Conservation (phyloP, 2,329 filamentous ascomycete species). For the Microsporum audouinii region DNA sequence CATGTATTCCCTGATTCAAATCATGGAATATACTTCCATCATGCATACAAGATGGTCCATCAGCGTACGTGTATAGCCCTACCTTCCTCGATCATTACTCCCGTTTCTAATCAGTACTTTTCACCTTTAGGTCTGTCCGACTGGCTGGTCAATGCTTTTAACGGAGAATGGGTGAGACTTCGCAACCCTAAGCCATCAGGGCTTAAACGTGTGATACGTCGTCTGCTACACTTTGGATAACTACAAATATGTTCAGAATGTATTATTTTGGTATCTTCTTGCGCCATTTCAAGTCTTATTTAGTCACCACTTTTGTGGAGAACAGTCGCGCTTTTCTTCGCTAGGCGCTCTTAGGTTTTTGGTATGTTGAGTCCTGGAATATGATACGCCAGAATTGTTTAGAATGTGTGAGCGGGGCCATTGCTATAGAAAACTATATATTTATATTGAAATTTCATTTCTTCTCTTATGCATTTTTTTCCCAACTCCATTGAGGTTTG, state of each 20-base stretch:
- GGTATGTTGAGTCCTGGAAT: neutral
- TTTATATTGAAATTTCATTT: neutral
- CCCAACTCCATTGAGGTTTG: neutral
- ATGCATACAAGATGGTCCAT: constrained; percentile 81
- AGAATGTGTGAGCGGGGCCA: neutral
- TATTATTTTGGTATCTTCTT: neutral
- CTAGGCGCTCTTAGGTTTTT: neutral
- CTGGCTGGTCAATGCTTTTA: constrained; percentile 96
- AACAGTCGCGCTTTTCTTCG: neutral
- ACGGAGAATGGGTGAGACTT: constrained; percentile 74
- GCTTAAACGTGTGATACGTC: constrained; percentile 14
- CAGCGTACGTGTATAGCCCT: constrained; percentile 57
- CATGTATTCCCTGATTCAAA: constrained; percentile 95
- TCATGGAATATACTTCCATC: constrained; percentile 90
- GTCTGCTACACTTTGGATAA: neutral
- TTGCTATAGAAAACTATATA: neutral
- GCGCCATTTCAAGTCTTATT: neutral
- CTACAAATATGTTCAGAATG: neutral
- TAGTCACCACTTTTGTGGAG: neutral
- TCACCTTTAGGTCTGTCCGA: constrained; percentile 39
- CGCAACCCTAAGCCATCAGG: constrained; percentile 35
- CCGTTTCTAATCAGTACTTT: neutral
- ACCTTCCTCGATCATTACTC: neutral
- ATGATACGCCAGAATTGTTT: neutral
- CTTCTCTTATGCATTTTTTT: neutral